Base-by-base conservation (phyloP, 306 rosid genomes). In the Potentilla sterilis region DNA sequence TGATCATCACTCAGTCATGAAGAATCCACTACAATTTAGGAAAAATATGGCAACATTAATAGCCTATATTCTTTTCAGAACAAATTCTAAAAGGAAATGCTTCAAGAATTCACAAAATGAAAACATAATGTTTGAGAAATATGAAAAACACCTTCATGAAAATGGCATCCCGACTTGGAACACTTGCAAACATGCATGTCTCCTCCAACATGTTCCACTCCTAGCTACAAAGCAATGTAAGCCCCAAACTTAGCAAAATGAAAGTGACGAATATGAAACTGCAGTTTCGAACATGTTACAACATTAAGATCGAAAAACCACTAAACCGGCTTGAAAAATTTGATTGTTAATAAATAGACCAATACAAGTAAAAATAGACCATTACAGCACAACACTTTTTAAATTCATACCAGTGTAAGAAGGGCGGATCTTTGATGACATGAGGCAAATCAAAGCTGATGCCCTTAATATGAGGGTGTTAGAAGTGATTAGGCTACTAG, bases 111-210 rank as follows among this genome's bases (percentile, higher is more conserved):
- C 37, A 68, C n/a, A 32, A 59, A 62, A 0, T 0, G 16, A 37
- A 34, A 34, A 61, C 38, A 34, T 2, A 28, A 41, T n/a, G 11
- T 22, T 9, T 9, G 19, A 67, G 14, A 42, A 49, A 61, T 2
- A 0, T 18, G 38, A 22, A 63, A 35, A 61, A 32, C 2, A 90
- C 96, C 88, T 90, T 90, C 85, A 90, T 58, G 19, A 88, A 80
- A 59, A 86, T 86, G 58, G 88, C 91, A 72, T 90, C 92, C 42
- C 86, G 92, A 35, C 37, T 79, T 13, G 92, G 91, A 46, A 88
- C 89, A 51, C 64, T 83, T 21, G 71, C 73, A 78, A 90, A 90
- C n/a, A n/a, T n/a, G n/a, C 96, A 90, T 88, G 52, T 90, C 87
- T 78, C 89, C 96, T 0, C 78, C 82, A 4, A 86, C 74, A 34